Percentiles rank a stretch among this genome's conserved stretches.
phyloP scores from a whole-genome alignment of 1,139 yeast genomes.

The Suhomyces bribrorum region DNA sequence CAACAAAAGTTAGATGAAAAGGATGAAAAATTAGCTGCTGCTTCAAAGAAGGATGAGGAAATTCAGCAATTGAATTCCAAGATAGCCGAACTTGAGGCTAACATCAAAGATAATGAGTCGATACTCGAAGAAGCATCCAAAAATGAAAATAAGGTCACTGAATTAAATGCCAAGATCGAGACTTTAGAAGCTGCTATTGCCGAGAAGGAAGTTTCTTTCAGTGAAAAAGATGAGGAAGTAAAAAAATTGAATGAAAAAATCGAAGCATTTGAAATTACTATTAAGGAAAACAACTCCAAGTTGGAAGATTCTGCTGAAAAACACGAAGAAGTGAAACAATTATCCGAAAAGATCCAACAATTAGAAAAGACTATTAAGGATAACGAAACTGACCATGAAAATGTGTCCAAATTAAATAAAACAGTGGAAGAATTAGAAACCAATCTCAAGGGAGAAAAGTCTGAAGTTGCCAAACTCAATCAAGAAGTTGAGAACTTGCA shows the following conservation, averaged over 20 bases:
- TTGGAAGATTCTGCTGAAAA: slow-evolving; percentile 2
- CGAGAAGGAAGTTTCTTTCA: background rate
- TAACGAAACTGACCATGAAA: background rate
- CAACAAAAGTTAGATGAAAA: background rate
- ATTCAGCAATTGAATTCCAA: no score
- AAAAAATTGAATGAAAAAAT: background rate
- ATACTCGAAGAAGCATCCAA: background rate
- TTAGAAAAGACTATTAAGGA: slow-evolving; percentile 1
- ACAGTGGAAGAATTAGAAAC: background rate
- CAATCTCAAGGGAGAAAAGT: no score
- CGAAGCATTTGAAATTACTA: slow-evolving; percentile 1
- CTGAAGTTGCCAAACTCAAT: no score
- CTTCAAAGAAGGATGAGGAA: slow-evolving; percentile 2
- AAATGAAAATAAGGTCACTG: background rate
- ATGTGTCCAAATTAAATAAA: background rate
- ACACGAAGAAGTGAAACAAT: slow-evolving; percentile 1
- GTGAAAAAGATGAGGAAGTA: background rate
- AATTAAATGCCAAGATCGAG: background rate
- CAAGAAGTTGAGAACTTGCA: slow-evolving; percentile 3
- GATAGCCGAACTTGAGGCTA: no score
- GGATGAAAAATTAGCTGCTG: slow-evolving; percentile 1
- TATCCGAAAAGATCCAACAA: background rate
- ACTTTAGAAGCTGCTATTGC: background rate
- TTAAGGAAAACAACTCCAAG: background rate
- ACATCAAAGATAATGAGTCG: background rate